Base-by-base conservation (phyloP, 176 grass and related monocot genomes). In the Aegilops longissima region DNA sequence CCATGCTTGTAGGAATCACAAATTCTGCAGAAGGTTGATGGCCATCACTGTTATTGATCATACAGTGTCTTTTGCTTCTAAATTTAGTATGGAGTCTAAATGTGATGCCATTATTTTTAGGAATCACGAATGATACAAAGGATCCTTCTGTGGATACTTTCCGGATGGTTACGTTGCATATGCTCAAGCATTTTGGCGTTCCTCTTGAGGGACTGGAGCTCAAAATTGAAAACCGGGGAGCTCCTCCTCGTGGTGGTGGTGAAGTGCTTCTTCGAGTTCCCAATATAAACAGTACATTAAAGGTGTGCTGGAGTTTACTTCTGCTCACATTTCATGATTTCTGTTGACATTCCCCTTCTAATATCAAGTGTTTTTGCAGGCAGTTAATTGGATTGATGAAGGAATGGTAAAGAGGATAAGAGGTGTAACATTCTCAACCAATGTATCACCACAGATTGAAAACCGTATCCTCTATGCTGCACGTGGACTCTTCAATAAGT, bases 391-490 rank as follows among this genome's bases (percentile, higher is more conserved):
- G 96, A 78, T 88, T 47, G 96, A 98, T 49, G 92, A 98, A 87
- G 93, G 96, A 70, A 94, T 96, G 96, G 88, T 98, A 24, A 96
- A 96, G 83, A 96, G 92, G 85, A 98, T 98, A 86, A 94, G 96
- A 81, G 96, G 96, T 42, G 79, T 95, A 56, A 87, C 96, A 72
- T 96, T 98, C 70, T 91, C 96, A 21, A 98, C 90, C 25, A 82
- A 73, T 71, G 93, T 98, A 47, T 92, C 96, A 34, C 86, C 93
- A 27, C 90, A 98, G 77, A 89, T 94, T 78, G 84, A 86, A 70
- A 92, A 80, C 68, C 91, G 88, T 62, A 95, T 98, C 82, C 86
- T 95, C 63, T 95, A 91, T 82, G 78, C 90, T 76, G 90, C 93
- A 47, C 96, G 93, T 82, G 96, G 96, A 80, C 80, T 98, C 75